A percentile compares a stretch with the other conserved stretches of the same genome.
Evolutionary conservation across 2,329 filamentous ascomycete species (phyloP).

Genomic region (Sphaerulina vaccinii): DNA sequence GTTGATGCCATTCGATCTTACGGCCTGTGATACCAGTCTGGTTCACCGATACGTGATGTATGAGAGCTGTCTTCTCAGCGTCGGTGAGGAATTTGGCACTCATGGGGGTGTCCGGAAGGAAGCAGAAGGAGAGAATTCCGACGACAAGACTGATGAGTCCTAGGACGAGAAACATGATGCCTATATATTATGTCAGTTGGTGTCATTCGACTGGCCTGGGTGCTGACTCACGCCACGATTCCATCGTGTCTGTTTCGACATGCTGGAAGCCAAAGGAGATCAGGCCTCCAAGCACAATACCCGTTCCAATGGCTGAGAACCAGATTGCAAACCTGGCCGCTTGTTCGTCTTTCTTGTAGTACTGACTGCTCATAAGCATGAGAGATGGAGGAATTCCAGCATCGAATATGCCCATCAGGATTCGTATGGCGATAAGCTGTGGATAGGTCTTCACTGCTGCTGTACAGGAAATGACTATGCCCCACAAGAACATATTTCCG

Average conservation of each 20-base stretch:
- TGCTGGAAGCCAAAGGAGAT: conserved; percentile 59
- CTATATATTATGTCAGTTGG: conserved; percentile 6
- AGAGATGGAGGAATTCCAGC: conserved; percentile 15
- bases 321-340: conserved; percentile 62
- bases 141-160: conserved; percentile 44
- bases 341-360: conserved; percentile 51
- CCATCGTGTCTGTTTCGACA: conserved; percentile 11
- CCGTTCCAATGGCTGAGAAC: conserved; percentile 62
- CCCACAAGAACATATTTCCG: conserved; percentile 17
- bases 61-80: conserved; percentile 45
- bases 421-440: conserved; percentile 18
- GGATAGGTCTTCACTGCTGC: conserved; percentile 28
- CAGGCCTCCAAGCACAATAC: conserved; percentile 56
- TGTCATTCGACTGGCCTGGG: not conserved
- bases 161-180: conserved; percentile 43
- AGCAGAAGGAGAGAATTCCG: conserved; percentile 36
- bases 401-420: conserved; percentile 23
- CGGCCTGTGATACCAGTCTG: conserved; percentile 38
- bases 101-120: conserved; percentile 37
- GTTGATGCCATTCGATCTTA: conserved; percentile 51
- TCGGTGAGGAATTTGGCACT: conserved; percentile 29
- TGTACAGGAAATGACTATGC: conserved; percentile 16
- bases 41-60: conserved; percentile 45
- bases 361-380: conserved; percentile 26
- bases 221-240: conserved; percentile 21